phyloP scores from a whole-genome alignment of 2,329 filamentous ascomycete species.

The Graphium sp. region DNA sequence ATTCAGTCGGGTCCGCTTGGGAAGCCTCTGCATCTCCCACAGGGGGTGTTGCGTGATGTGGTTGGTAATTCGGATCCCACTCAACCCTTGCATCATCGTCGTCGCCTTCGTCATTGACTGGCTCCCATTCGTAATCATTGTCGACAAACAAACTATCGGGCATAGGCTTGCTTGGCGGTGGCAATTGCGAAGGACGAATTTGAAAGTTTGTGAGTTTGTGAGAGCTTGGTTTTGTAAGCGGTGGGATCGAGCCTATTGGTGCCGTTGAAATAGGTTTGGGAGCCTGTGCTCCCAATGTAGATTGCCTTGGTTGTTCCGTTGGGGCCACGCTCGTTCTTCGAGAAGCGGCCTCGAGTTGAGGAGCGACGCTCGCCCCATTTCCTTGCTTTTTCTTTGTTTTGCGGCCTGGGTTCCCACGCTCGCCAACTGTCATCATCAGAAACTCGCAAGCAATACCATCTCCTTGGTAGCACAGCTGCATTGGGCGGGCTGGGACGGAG shows the following conservation, averaged over 20 bases:
- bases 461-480: conserved; percentile 55
- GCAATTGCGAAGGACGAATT: conserved; percentile 34
- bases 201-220: conserved; percentile 21
- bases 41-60: neutral
- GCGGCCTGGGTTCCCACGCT: conserved; percentile 31
- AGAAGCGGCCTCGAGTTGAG: conserved; percentile 29
- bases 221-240: too few relatives aligned
- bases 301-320: conserved; percentile 13
- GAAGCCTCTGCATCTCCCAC: conserved; percentile 6
- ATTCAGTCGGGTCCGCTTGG: conserved; percentile 9
- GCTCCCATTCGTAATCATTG: conserved; percentile 58
- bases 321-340: conserved; percentile 23
- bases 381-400: conserved; percentile 22
- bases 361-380: conserved; percentile 12
- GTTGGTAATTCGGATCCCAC: conserved; percentile 42
- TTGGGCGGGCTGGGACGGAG: conserved; percentile 52
- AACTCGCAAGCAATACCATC: conserved; percentile 60
- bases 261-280: too few relatives aligned
- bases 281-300: conserved; percentile 10
- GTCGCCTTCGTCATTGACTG: conserved; percentile 42
- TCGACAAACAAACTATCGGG: conserved; percentile 61
- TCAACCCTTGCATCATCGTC: conserved; percentile 51
- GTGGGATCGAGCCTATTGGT: too few relatives aligned
- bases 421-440: conserved; percentile 68
- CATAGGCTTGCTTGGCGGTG: conserved; percentile 36